These are phyloP conservation scores for Candida tropicalis DNA, from an alignment of 1,139 yeast species.

Conservation along the genomic window DNA sequence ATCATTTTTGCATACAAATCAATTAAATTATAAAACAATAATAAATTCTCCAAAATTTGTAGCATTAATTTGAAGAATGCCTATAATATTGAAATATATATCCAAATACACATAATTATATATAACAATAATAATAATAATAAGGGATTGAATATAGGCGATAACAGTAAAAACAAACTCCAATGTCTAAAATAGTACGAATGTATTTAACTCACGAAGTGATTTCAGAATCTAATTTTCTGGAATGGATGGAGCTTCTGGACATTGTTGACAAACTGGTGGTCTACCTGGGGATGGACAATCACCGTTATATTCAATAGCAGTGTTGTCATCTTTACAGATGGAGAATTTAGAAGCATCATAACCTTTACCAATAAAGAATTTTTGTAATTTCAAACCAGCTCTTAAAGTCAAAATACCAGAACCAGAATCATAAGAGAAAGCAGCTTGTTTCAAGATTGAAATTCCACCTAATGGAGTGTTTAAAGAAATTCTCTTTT, in stretches of 20 bases:
- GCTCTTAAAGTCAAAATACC: conserved; percentile 26
- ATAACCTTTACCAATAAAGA: conserved; percentile 27
- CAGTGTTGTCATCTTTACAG: conserved; percentile 16
- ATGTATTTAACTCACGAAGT: too few species aligned
- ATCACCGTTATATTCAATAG: conserved; percentile 22
- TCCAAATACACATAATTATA: too few species aligned
- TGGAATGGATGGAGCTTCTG: conserved; percentile 8
- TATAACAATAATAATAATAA: too few species aligned
- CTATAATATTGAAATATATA: too few species aligned
- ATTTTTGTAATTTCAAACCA: conserved; percentile 17
- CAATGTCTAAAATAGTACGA: too few species aligned
- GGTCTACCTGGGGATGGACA: conserved; percentile 18
- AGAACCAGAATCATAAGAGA: conserved; percentile 18
- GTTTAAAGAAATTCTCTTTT: conserved; percentile 5
- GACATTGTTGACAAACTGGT: conserved; percentile 8
- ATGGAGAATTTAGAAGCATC: conserved; percentile 15
- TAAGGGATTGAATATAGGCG: too few species aligned
- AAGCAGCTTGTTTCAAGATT: conserved; percentile 2
- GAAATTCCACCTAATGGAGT: conserved; percentile 1
- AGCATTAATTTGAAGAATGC: too few species aligned
- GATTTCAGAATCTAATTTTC: neutral
- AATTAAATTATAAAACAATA: too few species aligned
- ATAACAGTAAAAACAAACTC: too few species aligned
- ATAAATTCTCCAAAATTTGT: too few species aligned
- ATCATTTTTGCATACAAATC: too few species aligned